Percentiles rank a stretch among this genome's conserved stretches.
Evolutionary conservation across 495 filamentous ascomycete species (phyloP).

Genomic region (Trichoderma reesei): DNA sequence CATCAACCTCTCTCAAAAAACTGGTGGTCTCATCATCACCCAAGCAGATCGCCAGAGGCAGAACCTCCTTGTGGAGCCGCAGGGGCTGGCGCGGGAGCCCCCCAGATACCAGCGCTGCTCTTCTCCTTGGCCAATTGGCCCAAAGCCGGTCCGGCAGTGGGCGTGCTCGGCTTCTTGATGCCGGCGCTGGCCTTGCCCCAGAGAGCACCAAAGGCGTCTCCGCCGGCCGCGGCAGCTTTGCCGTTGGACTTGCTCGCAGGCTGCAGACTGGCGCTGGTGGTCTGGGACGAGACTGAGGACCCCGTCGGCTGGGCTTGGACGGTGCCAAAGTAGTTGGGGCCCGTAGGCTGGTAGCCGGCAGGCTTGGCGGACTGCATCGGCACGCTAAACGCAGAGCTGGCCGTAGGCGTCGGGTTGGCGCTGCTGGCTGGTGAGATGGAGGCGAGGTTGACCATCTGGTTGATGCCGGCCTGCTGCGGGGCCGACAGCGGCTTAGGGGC

Average conservation of each 20-base stretch:
- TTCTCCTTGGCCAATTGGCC: conserved; percentile 94
- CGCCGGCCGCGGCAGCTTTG: conserved; percentile 44
- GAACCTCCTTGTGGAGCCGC: conserved; percentile 12
- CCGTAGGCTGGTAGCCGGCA: conserved; percentile 61
- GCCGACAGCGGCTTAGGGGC: conserved; percentile 76
- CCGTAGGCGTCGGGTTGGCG: conserved; percentile 43
- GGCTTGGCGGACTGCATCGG: conserved; percentile 47
- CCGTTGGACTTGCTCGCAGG: conserved; percentile 31
- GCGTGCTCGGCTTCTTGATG: conserved; percentile 62
- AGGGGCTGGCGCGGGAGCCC: conserved; percentile 36
- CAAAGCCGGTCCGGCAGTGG: conserved; percentile 57
- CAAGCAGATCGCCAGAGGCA: conserved; percentile 33
- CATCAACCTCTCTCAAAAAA: too few relatives aligned
- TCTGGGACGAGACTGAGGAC: conserved; percentile 16
- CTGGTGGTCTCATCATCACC: too few relatives aligned
- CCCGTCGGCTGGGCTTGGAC: conserved; percentile 42
- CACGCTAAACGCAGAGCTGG: conserved; percentile 45
- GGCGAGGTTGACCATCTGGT: conserved; percentile 66
- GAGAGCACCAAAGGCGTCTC: conserved; percentile 81
- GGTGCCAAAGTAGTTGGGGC: conserved; percentile 93
- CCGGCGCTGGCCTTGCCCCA: conserved; percentile 72
- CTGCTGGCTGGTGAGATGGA: conserved; percentile 65
- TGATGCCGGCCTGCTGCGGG: conserved; percentile 68
- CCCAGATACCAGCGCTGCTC: conserved; percentile 90
- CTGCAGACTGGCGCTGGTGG: conserved; percentile 19